Evolutionary conservation across 2,329 filamentous ascomycete species (phyloP).

Genomic region (Camptophora hylomeconis): DNA sequence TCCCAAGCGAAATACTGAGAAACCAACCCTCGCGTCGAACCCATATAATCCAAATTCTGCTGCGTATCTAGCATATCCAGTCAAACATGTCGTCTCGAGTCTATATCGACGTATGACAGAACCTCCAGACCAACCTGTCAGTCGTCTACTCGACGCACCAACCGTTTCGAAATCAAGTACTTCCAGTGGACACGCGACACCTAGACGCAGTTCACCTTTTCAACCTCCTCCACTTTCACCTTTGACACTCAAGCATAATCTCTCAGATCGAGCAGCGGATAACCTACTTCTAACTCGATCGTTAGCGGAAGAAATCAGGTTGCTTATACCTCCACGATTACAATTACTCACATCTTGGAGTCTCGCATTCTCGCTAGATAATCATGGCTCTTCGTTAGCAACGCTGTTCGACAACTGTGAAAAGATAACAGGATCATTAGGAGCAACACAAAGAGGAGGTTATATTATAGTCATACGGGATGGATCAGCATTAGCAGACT

Average conservation of each 20-base stretch:
- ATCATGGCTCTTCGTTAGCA: constrained; percentile 74
- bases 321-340: constrained; percentile 73
- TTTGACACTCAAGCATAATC: constrained; percentile 40
- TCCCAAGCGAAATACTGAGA: constrained; percentile 4
- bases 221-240: constrained; percentile 82
- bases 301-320: constrained; percentile 83
- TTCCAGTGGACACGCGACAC: constrained; percentile 44
- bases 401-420: constrained; percentile 77
- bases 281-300: constrained; percentile 52
- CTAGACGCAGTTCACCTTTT: constrained; percentile 60
- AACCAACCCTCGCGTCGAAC: constrained; percentile 14
- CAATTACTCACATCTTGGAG: constrained; percentile 81
- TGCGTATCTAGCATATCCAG: constrained; percentile 38
- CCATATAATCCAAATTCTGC: constrained; percentile 24
- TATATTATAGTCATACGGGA: constrained; percentile 85
- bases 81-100: constrained; percentile 44
- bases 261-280: constrained; percentile 44
- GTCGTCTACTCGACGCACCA: constrained; percentile 16
- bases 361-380: constrained; percentile 77
- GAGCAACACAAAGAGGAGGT: constrained; percentile 55
- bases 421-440: constrained; percentile 39
- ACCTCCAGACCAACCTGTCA: constrained; percentile 19
- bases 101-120: constrained; percentile 53
- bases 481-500: constrained; percentile 26
- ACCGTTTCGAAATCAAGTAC: constrained; percentile 11